Conservation (phyloP, 1,139 yeast genomes). For the Suhomyces coccinellae region DNA sequence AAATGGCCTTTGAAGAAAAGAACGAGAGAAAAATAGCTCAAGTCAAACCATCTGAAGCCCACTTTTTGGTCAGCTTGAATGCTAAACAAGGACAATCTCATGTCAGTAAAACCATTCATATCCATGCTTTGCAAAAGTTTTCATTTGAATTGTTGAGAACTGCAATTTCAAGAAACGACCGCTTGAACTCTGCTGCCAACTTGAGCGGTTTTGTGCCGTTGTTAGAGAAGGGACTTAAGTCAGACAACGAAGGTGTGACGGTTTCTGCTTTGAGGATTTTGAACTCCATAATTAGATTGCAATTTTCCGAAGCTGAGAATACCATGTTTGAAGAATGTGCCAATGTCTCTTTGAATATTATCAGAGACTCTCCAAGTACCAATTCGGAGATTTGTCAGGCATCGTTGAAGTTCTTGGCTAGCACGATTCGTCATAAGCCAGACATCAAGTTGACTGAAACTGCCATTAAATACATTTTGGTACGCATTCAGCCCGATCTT, state of each 20-base stretch:
- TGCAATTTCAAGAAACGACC: slow-evolving; percentile 61
- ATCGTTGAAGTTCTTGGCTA: slow-evolving; percentile 70
- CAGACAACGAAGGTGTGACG: slow-evolving; percentile 75
- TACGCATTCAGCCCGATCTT: slow-evolving; percentile 81
- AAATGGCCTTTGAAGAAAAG: slow-evolving; percentile 47
- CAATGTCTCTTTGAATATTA: slow-evolving; percentile 61
- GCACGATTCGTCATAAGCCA: slow-evolving; percentile 68
- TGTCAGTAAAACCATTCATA: slow-evolving; percentile 50
- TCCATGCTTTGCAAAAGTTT: slow-evolving; percentile 68
- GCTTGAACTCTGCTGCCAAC: slow-evolving; percentile 58
- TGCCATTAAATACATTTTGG: slow-evolving; percentile 73
- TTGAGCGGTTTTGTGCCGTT: slow-evolving; percentile 76
- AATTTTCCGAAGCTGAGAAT: slow-evolving; percentile 58
- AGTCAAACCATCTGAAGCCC: slow-evolving; percentile 41
- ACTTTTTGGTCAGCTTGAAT: slow-evolving; percentile 68
- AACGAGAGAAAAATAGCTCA: slow-evolving; percentile 20
- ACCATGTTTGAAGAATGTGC: slow-evolving; percentile 58
- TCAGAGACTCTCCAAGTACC: slow-evolving; percentile 77
- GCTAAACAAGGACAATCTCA: slow-evolving; percentile 57
- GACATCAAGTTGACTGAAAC: slow-evolving; percentile 67
- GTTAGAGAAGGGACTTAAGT: slow-evolving; percentile 56
- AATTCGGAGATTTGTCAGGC: slow-evolving; percentile 82
- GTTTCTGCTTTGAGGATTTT: slow-evolving; percentile 68
- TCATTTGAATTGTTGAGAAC: slow-evolving; percentile 76
- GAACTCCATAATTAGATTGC: slow-evolving; percentile 58